phyloP scores from a whole-genome alignment of 2,329 filamentous ascomycete species.

The Westerdykella aurantiaca region DNA sequence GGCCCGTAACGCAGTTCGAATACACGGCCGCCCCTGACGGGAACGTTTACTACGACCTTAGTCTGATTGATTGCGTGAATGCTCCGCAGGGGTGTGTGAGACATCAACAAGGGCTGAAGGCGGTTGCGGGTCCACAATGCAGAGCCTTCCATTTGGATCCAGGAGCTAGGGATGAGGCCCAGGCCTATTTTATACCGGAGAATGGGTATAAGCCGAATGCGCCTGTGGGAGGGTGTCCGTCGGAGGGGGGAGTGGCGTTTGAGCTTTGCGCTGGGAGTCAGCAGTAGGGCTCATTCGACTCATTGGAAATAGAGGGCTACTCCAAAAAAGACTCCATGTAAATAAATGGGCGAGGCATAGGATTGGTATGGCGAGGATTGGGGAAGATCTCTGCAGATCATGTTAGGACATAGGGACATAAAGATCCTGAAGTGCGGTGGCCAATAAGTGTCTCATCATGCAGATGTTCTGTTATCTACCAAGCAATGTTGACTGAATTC shows the following conservation, averaged over 20 bases:
- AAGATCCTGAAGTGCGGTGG: too few relatives aligned
- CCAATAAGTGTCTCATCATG: too few relatives aligned
- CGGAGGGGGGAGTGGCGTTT: background rate
- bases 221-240: background rate
- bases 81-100: background rate
- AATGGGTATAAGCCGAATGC: background rate
- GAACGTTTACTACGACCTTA: constrained; percentile 1
- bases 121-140: background rate
- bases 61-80: background rate
- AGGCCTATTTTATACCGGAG: background rate
- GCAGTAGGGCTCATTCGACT: background rate
- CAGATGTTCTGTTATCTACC: too few relatives aligned
- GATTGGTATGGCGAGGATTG: too few relatives aligned
- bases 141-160: background rate
- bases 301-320: background rate
- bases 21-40: constrained; percentile 1
- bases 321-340: background rate
- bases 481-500: too few relatives aligned
- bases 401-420: background rate
- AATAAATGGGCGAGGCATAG: too few relatives aligned
- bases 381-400: background rate
- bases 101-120: background rate
- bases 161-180: background rate
- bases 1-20: constrained; percentile 2
- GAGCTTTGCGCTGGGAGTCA: background rate